Conservation (phyloP, 2,329 filamentous ascomycete genomes). For the Arthrobotrys musiformis region DNA sequence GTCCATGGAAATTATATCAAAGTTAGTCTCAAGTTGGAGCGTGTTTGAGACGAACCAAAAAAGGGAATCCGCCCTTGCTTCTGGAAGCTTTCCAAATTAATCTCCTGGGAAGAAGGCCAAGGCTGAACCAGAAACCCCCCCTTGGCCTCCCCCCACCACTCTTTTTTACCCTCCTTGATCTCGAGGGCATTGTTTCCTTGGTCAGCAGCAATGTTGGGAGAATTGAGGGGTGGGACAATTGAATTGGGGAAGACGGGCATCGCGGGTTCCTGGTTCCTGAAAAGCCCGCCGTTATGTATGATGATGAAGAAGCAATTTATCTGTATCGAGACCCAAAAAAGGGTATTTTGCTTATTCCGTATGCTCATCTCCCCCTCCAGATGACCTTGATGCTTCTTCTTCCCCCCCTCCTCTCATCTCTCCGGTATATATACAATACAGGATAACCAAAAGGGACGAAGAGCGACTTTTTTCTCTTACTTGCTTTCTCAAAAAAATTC, state of each 20-base stretch:
- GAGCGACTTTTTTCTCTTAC: constrained; percentile 33
- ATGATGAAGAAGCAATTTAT: constrained; percentile 54
- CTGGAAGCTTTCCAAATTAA: constrained; percentile 56
- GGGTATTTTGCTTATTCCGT: constrained; percentile 31
- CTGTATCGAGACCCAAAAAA: constrained; percentile 10
- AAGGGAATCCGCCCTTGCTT: constrained; percentile 55
- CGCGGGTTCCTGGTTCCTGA: constrained; percentile 21
- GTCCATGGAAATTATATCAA: constrained; percentile 46
- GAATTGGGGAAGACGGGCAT: constrained; percentile 24
- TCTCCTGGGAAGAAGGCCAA: constrained; percentile 36
- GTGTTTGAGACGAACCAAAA: constrained; percentile 45
- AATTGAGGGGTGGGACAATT: constrained; percentile 5
- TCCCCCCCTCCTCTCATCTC: constrained; percentile 33
- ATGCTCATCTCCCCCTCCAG: constrained; percentile 29
- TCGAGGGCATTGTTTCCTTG: constrained; percentile 17
- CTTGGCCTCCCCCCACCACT: constrained; percentile 44
- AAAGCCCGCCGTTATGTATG: constrained; percentile 22
- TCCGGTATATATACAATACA: constrained; percentile 48
- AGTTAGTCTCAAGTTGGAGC: constrained; percentile 19
- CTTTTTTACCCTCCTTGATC: constrained; percentile 24
- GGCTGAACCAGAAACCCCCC: constrained; percentile 36
- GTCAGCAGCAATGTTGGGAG: constrained; percentile 15
- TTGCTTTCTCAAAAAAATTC: constrained; percentile 8
- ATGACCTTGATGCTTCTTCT: constrained; percentile 45
- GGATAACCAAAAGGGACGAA: constrained; percentile 24